These are phyloP conservation scores for Aspergillus neoniger DNA, from an alignment of 2,329 filamentous ascomycete species.

Conservation along the genomic window DNA sequence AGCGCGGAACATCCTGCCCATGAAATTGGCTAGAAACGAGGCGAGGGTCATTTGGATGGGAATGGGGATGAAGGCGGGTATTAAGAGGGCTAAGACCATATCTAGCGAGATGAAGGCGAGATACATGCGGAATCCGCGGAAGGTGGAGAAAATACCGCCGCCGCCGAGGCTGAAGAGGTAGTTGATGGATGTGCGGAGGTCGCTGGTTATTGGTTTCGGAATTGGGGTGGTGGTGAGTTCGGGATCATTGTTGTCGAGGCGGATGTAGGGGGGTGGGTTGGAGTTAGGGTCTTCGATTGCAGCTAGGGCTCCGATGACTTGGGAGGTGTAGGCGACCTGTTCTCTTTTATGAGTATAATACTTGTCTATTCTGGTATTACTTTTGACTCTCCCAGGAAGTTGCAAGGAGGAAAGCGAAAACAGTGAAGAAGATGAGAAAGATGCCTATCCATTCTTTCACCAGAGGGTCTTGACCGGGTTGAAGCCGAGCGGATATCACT, in stretches of 20 bases:
- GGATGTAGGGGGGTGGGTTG: constrained; percentile 54
- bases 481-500: background rate
- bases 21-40: constrained; percentile 53
- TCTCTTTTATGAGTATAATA: background rate
- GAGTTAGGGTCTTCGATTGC: constrained; percentile 64
- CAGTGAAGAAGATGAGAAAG: background rate
- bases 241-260: constrained; percentile 51
- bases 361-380: background rate
- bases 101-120: constrained; percentile 44
- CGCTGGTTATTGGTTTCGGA: constrained; percentile 62
- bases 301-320: constrained; percentile 62
- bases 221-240: constrained; percentile 48
- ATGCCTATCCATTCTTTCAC: background rate
- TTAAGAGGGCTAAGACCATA: background rate
- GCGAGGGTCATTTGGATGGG: constrained; percentile 43
- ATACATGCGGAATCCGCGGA: constrained; percentile 65
- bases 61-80: constrained; percentile 22
- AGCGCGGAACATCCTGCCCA: constrained; percentile 63
- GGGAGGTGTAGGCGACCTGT: constrained; percentile 58
- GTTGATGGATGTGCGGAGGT: constrained; percentile 57
- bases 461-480: background rate
- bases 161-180: constrained; percentile 62
- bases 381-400: background rate
- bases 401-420: background rate
- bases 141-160: constrained; percentile 64